Conservation (phyloP, 1,284 basidiomycete species). For the Heterobasidion parviporum region DNA sequence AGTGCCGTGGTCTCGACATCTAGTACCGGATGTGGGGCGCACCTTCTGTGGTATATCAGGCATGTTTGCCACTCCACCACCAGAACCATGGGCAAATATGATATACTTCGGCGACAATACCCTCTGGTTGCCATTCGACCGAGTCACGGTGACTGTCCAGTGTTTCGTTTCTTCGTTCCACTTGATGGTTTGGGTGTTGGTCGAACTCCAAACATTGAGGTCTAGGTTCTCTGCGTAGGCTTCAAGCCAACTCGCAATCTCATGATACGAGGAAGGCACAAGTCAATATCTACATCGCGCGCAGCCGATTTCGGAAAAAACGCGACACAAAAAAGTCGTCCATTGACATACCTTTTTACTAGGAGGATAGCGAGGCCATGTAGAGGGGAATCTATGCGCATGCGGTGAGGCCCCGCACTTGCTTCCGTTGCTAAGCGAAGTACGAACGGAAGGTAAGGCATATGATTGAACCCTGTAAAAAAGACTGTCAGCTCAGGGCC, state of each 20-base stretch:
- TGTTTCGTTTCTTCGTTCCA: constrained; percentile 36
- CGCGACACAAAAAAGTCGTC: background rate
- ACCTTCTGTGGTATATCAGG: constrained; percentile 37
- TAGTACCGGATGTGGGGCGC: background rate
- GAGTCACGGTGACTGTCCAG: constrained; percentile 47
- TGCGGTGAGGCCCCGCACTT: background rate
- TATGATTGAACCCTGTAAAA: constrained; percentile 13
- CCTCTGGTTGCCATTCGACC: constrained; percentile 31
- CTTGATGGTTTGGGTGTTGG: constrained; percentile 32
- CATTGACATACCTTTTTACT: constrained; percentile 33
- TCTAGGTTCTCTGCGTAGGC: constrained; percentile 57
- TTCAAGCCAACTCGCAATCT: constrained; percentile 67
- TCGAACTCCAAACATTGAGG: constrained; percentile 57
- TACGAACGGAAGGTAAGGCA: constrained; percentile 46
- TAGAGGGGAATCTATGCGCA: constrained; percentile 32
- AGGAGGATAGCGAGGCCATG: constrained; percentile 57
- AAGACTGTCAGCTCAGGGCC: background rate
- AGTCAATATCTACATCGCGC: constrained; percentile 1
- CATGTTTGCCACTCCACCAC: constrained; percentile 38
- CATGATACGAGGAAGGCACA: constrained; percentile 3
- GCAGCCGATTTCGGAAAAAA: too few relatives aligned
- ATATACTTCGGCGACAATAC: constrained; percentile 47
- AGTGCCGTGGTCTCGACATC: background rate
- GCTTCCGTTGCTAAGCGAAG: background rate
- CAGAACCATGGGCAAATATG: constrained; percentile 57